phyloP scores from a whole-genome alignment of 2,329 filamentous ascomycete genomes.

The Diaporthe citrichinensis region DNA sequence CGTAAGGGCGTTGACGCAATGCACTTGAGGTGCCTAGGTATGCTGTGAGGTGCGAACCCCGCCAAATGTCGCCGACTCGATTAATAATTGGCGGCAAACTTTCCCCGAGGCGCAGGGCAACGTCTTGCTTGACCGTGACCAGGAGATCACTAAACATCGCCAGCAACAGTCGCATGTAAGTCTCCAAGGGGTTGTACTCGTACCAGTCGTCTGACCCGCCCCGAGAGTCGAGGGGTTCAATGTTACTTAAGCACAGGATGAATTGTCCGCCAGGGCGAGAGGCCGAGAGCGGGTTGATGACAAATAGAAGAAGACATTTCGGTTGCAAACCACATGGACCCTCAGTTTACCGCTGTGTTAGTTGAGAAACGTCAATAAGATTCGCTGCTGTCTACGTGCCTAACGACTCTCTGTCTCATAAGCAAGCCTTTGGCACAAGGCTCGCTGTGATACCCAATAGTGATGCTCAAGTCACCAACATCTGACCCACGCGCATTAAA shows the following conservation, averaged over 20 bases:
- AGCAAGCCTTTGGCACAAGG: neutral
- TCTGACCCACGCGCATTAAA: neutral
- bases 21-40: neutral
- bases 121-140: neutral
- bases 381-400: slow-evolving; percentile 7
- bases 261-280: neutral
- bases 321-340: neutral
- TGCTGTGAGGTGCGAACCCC: slow-evolving; percentile 27
- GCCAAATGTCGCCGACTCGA: slow-evolving; percentile 23
- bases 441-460: neutral
- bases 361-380: neutral
- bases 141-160: slow-evolving; percentile 21
- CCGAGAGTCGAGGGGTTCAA: neutral
- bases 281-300: neutral
- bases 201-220: neutral
- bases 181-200: neutral
- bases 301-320: neutral
- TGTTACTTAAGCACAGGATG: neutral
- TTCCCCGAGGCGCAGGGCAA: slow-evolving; percentile 5
- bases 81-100: slow-evolving; percentile 15
- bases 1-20: slow-evolving; percentile 10
- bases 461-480: neutral
- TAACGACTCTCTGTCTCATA: neutral
- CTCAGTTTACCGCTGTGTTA: neutral
- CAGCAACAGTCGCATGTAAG: neutral